A percentile compares a stretch with the other conserved stretches of the same genome.
These are phyloP conservation scores for Westerdykella ornata DNA, from an alignment of 2,329 filamentous ascomycete species.

Conservation along the genomic window DNA sequence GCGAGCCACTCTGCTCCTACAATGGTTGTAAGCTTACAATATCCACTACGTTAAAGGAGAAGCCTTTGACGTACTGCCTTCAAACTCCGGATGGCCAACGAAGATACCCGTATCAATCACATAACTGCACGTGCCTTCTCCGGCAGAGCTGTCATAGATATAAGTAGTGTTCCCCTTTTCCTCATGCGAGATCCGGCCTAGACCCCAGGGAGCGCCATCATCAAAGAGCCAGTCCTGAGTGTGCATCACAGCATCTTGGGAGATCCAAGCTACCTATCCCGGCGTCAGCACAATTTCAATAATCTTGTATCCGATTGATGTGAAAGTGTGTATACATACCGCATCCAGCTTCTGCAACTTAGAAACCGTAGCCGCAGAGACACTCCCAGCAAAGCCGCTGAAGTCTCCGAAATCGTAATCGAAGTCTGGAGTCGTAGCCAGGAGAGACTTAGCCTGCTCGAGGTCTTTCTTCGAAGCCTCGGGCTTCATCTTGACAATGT, in stretches of 20 bases:
- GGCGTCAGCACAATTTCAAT: slow-evolving; percentile 1
- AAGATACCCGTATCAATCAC: slow-evolving; percentile 60
- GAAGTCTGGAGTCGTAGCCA: slow-evolving; percentile 17
- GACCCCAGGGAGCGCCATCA: slow-evolving; percentile 35
- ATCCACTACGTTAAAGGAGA: too few relatives aligned
- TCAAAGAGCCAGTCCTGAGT: slow-evolving; percentile 29
- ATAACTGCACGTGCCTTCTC: slow-evolving; percentile 47
- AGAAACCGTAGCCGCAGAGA: slow-evolving; percentile 21
- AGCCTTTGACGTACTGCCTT: slow-evolving; percentile 29
- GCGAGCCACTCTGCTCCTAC: slow-evolving; percentile 23
- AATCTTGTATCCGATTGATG: not conserved
- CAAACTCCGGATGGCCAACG: slow-evolving; percentile 43
- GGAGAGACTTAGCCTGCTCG: slow-evolving; percentile 13
- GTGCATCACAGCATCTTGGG: slow-evolving; percentile 29
- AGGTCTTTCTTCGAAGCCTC: slow-evolving; percentile 17
- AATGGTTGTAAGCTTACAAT: not conserved
- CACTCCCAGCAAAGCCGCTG: slow-evolving; percentile 33
- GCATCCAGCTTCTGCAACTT: slow-evolving; percentile 20
- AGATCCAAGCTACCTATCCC: slow-evolving; percentile 30
- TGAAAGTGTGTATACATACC: slow-evolving; percentile 11
- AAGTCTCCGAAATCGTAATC: slow-evolving; percentile 33
- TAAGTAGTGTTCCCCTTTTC: slow-evolving; percentile 28
- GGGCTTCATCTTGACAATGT: slow-evolving; percentile 42
- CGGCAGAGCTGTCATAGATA: slow-evolving; percentile 34
- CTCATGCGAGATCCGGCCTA: slow-evolving; percentile 35